Percentiles rank a stretch among this genome's conserved stretches.
phyloP scores from a whole-genome alignment of 371 early-diverging fungal genomes.

The Mortierella polycephala region DNA sequence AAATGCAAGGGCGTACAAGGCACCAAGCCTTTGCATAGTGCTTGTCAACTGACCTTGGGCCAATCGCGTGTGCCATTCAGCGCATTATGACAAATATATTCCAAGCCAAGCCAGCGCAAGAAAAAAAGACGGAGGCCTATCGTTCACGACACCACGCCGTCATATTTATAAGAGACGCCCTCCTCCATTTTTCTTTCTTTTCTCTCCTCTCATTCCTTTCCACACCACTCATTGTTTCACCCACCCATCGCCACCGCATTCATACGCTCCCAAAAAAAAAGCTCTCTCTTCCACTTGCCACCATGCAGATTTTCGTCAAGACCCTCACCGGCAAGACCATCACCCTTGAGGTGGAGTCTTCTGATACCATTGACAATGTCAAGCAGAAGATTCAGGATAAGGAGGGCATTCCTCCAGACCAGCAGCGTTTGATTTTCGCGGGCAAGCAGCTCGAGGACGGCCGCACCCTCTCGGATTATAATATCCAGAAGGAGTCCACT shows the following conservation, averaged over 20 bases:
- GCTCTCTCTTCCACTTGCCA: neutral
- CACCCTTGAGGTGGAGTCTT: constrained; percentile 98
- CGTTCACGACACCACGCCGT: neutral
- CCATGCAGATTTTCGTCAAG: constrained; percentile 97
- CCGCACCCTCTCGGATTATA: constrained; percentile 87
- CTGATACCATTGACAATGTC: constrained; percentile 97
- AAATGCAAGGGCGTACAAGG: too few relatives aligned
- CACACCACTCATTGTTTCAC: neutral
- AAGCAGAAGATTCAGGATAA: constrained; percentile 98
- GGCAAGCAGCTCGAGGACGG: constrained; percentile 95
- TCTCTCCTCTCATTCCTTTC: neutral
- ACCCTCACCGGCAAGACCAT: constrained; percentile 99
- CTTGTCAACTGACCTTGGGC: constrained; percentile 20
- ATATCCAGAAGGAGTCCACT: constrained; percentile 96
- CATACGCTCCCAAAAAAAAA: neutral
- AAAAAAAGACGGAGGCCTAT: constrained; percentile 2
- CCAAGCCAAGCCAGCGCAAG: constrained; percentile 8
- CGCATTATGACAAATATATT: too few relatives aligned
- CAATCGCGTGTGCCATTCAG: constrained; percentile 1
- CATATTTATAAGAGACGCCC: neutral
- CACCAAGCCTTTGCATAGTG: too few relatives aligned
- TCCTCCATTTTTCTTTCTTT: constrained; percentile 1
- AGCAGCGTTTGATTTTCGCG: constrained; percentile 87
- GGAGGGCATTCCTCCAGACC: constrained; percentile 86
- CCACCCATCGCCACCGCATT: neutral